phyloP scores from a whole-genome alignment of 1,284 basidiomycete genomes.

The Rhodotorula sp. region DNA sequence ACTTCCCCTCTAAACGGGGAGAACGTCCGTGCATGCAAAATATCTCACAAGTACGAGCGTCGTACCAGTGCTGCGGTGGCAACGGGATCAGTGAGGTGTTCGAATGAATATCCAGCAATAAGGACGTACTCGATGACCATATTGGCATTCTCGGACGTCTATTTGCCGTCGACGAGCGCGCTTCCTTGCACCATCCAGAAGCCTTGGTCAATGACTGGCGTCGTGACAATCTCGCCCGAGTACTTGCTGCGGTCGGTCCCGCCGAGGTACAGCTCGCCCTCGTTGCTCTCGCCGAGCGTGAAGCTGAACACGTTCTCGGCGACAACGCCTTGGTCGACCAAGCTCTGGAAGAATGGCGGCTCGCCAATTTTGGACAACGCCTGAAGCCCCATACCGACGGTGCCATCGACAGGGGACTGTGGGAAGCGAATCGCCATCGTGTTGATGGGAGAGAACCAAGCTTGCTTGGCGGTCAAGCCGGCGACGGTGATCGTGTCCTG shows the following conservation, averaged over 20 bases:
- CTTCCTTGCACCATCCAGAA: constrained; percentile 47
- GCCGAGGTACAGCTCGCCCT: constrained; percentile 60
- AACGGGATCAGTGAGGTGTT: not conserved
- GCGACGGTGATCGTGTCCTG: constrained; percentile 56
- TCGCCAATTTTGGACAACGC: constrained; percentile 39
- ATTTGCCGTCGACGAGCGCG: constrained; percentile 21
- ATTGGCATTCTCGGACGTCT: constrained; percentile 33
- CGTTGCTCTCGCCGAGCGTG: constrained; percentile 52
- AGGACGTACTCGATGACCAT: constrained; percentile 54
- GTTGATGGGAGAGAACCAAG: constrained; percentile 49
- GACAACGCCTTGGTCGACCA: constrained; percentile 49
- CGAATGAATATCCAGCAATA: too few species aligned
- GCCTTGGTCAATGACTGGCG: constrained; percentile 8
- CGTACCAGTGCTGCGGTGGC: constrained; percentile 53
- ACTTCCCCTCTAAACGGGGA: too few species aligned
- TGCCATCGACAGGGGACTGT: constrained; percentile 45
- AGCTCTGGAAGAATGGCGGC: constrained; percentile 43
- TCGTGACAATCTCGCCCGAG: constrained; percentile 7
- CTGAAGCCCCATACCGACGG: constrained; percentile 48
- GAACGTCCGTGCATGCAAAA: too few species aligned
- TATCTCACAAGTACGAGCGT: constrained; percentile 50
- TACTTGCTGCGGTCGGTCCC: constrained; percentile 51
- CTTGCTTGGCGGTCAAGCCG: constrained; percentile 46
- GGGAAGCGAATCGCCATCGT: constrained; percentile 39
- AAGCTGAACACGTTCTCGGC: constrained; percentile 58